Evolutionary conservation across 805 yeast species (phyloP), one percentile per base, ranked within the genome.

Genomic region (Maudiozyma bulderi): DNA sequence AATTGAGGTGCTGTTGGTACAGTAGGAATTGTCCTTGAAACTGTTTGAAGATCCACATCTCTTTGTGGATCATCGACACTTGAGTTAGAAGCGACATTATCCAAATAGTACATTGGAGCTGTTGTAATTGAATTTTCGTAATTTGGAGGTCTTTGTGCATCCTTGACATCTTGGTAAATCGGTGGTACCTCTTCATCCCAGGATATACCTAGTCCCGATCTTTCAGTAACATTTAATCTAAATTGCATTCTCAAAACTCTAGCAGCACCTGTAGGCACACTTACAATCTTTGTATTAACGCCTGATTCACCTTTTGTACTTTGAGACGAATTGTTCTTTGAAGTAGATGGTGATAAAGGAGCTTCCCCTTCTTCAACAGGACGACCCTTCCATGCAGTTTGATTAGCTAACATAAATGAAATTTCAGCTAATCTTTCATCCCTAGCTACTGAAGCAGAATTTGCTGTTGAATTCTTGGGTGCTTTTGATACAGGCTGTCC

Each of bases 161-260:
- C 80, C 31, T 80, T 73, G 20, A 93, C 89, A 55, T 88, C 91
- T 47, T 80, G 87, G 60, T 93, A 93, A 20, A 89, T 85, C 1
- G 99, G 99, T 2, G 99, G 99, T 14, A 95, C 98, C 66, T 93
- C 99, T 62, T 91, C 97, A 66, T 91, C 97, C 98, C 99, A 93
- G 0, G 97, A 85, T 32, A 93, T 87, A 5, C 99, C 99, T 40
- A 93, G 73, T 0, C 99, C 99, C 0, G 95, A 84, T 51, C 98
- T 74, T 62, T 90, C 98, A 2, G 95, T 85, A 26, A 93, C 68
- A 3, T 73, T 72, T n/a, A 91, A 59, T 55, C 84, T 83, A 69
- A 93, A 91, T 65, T 90, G 96, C 97, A 93, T 93, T 54, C 98
- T 72, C 52, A 93, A 71, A 1, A 93, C 95, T 45, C 99, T 73